phyloP scores from a whole-genome alignment of 1,284 basidiomycete genomes.

The Xerocomus amazonicus region DNA sequence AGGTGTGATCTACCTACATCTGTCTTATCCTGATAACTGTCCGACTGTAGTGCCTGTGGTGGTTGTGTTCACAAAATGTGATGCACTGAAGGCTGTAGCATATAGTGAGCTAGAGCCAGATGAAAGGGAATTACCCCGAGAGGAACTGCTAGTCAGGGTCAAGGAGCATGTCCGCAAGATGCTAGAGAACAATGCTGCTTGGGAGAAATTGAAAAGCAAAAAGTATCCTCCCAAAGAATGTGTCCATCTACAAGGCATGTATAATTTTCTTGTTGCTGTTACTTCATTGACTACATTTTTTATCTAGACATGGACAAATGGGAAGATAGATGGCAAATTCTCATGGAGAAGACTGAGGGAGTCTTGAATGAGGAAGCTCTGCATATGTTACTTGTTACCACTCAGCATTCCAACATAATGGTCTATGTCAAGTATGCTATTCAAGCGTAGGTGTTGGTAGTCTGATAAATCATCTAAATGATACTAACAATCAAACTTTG shows the following conservation, averaged over 20 bases:
- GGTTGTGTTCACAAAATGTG: conserved; percentile 1
- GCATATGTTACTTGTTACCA: conserved; percentile 4
- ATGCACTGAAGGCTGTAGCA: background rate
- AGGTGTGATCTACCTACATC: no score
- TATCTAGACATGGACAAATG: conserved; percentile 5
- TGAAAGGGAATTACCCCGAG: background rate
- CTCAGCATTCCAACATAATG: conserved; percentile 1
- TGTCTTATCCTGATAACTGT: background rate
- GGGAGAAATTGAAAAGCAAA: background rate
- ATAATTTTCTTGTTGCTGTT: no score
- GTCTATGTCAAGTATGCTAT: conserved; percentile 1
- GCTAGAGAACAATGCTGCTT: background rate
- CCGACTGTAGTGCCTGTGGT: background rate
- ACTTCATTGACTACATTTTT: background rate
- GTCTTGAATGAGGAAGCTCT: background rate
- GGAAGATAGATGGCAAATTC: background rate
- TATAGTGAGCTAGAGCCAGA: background rate
- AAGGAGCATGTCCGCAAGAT: background rate
- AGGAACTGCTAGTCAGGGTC: background rate
- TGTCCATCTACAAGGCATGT: background rate
- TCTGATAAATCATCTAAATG: background rate
- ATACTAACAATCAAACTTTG: background rate
- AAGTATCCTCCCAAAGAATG: background rate
- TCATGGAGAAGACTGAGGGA: conserved; percentile 2
- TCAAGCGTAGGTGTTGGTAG: background rate